Evolutionary conservation across 1,139 yeast genomes (phyloP).

Genomic region (Yamadazyma taylorii): DNA sequence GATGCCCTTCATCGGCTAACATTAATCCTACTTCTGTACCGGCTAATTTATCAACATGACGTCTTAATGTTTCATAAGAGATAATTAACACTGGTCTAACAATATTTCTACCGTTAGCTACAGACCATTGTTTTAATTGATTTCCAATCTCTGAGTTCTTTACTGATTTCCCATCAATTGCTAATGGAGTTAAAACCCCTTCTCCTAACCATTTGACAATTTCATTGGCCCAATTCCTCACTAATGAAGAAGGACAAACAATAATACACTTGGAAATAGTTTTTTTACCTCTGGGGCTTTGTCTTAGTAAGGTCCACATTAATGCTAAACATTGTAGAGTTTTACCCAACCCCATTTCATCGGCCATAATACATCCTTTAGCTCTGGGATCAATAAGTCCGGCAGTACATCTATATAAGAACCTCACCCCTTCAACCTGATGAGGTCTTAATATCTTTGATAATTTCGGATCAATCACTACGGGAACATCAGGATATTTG

Average conservation of each 20-base stretch:
- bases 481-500: conserved; percentile 83
- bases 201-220: conserved; percentile 94
- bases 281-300: conserved; percentile 84
- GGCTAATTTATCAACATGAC: conserved; percentile 77
- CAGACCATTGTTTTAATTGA: conserved; percentile 83
- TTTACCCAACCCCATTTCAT: conserved; percentile 98
- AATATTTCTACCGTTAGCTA: conserved; percentile 82
- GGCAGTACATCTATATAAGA: conserved; percentile 84
- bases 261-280: conserved; percentile 89
- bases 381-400: conserved; percentile 87
- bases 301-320: conserved; percentile 90
- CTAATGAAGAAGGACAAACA: conserved; percentile 94
- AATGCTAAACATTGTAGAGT: conserved; percentile 90
- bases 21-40: conserved; percentile 84
- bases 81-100: conserved; percentile 93
- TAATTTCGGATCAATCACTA: conserved; percentile 88
- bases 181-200: conserved; percentile 83
- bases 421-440: conserved; percentile 94
- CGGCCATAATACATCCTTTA: conserved; percentile 98
- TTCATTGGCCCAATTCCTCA: conserved; percentile 97
- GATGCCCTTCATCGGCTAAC: conserved; percentile 95
- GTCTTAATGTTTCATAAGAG: conserved; percentile 90
- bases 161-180: conserved; percentile 86
- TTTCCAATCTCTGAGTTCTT: conserved; percentile 65
- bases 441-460: conserved; percentile 90